phyloP scores from a whole-genome alignment of 1,284 basidiomycete genomes.

The Sporisorium sorghi region DNA sequence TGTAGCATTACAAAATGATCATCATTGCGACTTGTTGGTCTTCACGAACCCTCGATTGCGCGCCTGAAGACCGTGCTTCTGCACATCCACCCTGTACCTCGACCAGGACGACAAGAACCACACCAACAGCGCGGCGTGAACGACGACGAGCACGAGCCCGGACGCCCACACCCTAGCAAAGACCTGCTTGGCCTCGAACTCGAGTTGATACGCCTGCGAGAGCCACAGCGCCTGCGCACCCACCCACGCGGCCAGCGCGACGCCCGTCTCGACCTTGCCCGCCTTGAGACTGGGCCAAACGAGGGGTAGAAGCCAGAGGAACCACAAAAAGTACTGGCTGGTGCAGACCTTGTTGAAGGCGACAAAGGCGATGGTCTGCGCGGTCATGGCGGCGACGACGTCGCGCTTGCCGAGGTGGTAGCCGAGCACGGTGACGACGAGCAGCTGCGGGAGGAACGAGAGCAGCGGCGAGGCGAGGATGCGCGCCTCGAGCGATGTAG shows the following conservation, averaged over 20 bases:
- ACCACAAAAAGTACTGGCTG: slow-evolving; percentile 98
- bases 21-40: slow-evolving; percentile 33
- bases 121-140: slow-evolving; percentile 47
- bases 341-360: slow-evolving; percentile 99
- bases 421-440: slow-evolving; percentile 77
- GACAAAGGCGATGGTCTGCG: slow-evolving; percentile 90
- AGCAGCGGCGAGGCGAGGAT: slow-evolving; percentile 51
- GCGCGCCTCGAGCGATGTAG: slow-evolving; percentile 10
- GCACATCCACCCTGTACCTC: slow-evolving; percentile 22
- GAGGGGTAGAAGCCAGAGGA: slow-evolving; percentile 87
- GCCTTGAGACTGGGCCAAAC: slow-evolving; percentile 76
- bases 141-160: slow-evolving; percentile 50
- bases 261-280: slow-evolving; percentile 16
- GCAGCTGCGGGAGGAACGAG: slow-evolving; percentile 77
- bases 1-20: neutral
- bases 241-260: slow-evolving; percentile 77
- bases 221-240: slow-evolving; percentile 71
- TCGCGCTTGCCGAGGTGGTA: slow-evolving; percentile 75
- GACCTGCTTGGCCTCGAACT: slow-evolving; percentile 61
- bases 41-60: slow-evolving; percentile 19
- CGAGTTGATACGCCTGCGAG: slow-evolving; percentile 63
- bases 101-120: slow-evolving; percentile 59
- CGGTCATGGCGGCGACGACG: slow-evolving; percentile 85
- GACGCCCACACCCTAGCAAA: slow-evolving; percentile 60
- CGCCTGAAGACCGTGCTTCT: slow-evolving; percentile 30